These are phyloP conservation scores for Neoboletus magnificus DNA, from an alignment of 768 basidiomycete genomes.

Conservation along the genomic window DNA sequence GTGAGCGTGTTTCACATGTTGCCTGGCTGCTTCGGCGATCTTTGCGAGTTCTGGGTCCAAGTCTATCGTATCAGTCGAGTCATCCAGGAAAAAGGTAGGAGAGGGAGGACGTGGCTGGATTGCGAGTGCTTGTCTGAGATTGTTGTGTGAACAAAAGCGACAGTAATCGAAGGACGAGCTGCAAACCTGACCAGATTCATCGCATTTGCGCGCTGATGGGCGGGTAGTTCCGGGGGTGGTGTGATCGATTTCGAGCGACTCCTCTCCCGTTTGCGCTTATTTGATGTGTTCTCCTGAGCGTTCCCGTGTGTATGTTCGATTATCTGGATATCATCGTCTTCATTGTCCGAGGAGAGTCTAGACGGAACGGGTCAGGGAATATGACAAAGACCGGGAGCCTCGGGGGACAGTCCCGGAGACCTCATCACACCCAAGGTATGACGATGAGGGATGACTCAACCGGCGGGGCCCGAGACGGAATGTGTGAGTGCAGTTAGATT, in stretches of 20 bases:
- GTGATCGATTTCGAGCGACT: slow-evolving; percentile 73
- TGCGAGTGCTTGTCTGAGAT: slow-evolving; percentile 47
- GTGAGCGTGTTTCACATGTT: slow-evolving; percentile 26
- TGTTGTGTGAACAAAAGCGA: slow-evolving; percentile 1
- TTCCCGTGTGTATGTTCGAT: slow-evolving; percentile 33
- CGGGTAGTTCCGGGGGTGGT: slow-evolving; percentile 63
- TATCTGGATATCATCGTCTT: slow-evolving; percentile 45
- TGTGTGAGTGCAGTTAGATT: not conserved
- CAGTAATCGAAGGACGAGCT: not conserved
- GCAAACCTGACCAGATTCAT: slow-evolving; percentile 59
- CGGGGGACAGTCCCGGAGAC: slow-evolving; percentile 10
- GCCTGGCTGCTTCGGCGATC: slow-evolving; percentile 45
- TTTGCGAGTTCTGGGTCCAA: slow-evolving; percentile 61
- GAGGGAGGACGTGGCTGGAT: slow-evolving; percentile 42
- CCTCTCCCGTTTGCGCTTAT: slow-evolving; percentile 45
- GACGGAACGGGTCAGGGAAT: slow-evolving; percentile 9
- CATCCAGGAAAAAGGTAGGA: slow-evolving; percentile 41
- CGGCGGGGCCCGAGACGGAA: not conserved
- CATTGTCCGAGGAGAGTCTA: slow-evolving; percentile 40
- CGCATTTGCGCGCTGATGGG: slow-evolving; percentile 52
- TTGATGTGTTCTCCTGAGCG: slow-evolving; percentile 11
- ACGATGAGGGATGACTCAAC: not conserved
- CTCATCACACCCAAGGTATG: not conserved
- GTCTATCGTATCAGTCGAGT: slow-evolving; percentile 47
- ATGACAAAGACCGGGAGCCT: slow-evolving; percentile 8